Conservation (phyloP, 176 grass and related monocot species). For the Ensete ventricosum region DNA sequence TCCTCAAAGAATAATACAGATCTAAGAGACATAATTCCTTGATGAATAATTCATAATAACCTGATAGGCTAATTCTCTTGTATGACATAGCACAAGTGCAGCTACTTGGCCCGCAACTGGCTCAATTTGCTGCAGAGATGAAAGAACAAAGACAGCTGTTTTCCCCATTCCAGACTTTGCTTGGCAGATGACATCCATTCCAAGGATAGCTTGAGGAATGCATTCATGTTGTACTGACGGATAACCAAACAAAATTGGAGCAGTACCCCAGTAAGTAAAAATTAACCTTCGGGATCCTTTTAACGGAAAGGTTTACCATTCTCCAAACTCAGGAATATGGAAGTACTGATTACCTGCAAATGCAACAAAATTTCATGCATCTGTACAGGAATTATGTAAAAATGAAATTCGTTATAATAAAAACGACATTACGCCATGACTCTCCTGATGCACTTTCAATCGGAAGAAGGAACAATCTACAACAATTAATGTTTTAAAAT, state of each 20-base stretch:
- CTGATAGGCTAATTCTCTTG: conserved; percentile 90
- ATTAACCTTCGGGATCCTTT: conserved; percentile 60
- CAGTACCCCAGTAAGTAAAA: conserved; percentile 83
- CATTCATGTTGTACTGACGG: conserved; percentile 99
- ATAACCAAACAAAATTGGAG: conserved; percentile 93
- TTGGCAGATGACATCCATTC: conserved; percentile 99
- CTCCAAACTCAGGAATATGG: conserved; percentile 49
- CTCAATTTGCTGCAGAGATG: conserved; percentile 89
- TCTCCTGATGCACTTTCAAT: neutral
- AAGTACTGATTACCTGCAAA: conserved; percentile 76
- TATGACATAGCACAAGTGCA: conserved; percentile 89
- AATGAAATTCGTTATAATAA: neutral
- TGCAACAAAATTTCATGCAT: conserved; percentile 1
- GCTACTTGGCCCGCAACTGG: conserved; percentile 78
- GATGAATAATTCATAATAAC: conserved; percentile 14
- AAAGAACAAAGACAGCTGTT: conserved; percentile 95
- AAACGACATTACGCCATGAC: too few species aligned
- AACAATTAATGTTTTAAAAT: too few species aligned
- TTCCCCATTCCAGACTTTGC: conserved; percentile 99
- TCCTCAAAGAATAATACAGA: neutral
- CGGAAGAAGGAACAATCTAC: neutral
- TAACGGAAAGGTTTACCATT: conserved; percentile 89
- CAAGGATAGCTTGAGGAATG: conserved; percentile 98
- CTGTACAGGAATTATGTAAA: neutral
- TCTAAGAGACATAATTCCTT: neutral